These are phyloP conservation scores for Collybia sordida DNA, from an alignment of 768 basidiomycete species.

Conservation along the genomic window DNA sequence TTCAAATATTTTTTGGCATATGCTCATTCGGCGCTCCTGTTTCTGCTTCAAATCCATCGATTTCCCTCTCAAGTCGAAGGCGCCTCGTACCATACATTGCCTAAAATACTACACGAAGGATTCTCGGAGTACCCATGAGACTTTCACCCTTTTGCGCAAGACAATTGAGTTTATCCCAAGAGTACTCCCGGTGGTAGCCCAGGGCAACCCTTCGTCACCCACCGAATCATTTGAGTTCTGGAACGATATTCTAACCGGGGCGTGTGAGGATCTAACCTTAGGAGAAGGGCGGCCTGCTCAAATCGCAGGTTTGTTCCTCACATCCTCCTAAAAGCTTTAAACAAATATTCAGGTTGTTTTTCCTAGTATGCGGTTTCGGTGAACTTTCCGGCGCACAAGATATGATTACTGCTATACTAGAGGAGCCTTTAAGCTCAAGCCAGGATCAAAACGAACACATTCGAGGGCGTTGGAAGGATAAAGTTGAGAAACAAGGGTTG, in stretches of 20 bases:
- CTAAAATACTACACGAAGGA: not conserved
- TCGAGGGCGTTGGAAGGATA: conserved; percentile 47
- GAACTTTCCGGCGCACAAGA: conserved; percentile 52
- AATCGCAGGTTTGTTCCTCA: conserved; percentile 44
- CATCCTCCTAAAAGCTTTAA: conserved; percentile 3
- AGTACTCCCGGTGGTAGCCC: conserved; percentile 27
- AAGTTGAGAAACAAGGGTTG: conserved; percentile 21
- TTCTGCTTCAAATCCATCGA: too few species aligned
- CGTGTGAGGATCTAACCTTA: conserved; percentile 32
- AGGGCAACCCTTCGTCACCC: not conserved
- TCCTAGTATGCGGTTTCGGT: conserved; percentile 59
- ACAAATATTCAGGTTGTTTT: not conserved
- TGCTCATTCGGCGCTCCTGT: too few species aligned
- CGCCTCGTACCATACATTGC: too few species aligned
- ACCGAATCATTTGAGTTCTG: conserved; percentile 42
- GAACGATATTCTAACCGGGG: conserved; percentile 40
- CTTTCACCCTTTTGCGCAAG: conserved; percentile 51
- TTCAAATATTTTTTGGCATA: too few species aligned
- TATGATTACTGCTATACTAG: conserved; percentile 67
- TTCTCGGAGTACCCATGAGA: conserved; percentile 15
- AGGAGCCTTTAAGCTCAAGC: conserved; percentile 68
- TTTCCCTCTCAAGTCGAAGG: too few species aligned
- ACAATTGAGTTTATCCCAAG: conserved; percentile 45
- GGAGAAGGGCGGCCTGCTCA: conserved; percentile 35
- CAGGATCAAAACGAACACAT: conserved; percentile 39